Evolutionary conservation across 2,329 filamentous ascomycete species (phyloP), one percentile per base, ranked within the genome.

Genomic region (Calonectria pseudoturangicola): DNA sequence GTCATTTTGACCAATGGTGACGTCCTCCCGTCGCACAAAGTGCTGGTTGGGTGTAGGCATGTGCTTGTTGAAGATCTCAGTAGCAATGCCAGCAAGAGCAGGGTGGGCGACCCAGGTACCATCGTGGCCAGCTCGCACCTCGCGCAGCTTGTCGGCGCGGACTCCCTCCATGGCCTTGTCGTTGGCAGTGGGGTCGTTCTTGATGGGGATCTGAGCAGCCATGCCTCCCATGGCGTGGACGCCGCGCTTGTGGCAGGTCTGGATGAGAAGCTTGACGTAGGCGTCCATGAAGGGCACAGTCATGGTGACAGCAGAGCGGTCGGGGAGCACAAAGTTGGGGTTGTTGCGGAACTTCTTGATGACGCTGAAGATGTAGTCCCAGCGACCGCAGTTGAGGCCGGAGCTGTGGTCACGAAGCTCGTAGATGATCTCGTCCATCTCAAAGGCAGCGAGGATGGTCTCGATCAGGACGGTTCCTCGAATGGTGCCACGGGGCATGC

Each of bases 391-490:
- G 92, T 99, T 99, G 82, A 99, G 92, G 60, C 97, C 97, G 8
- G 96, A 94, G 84, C 93, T 96, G 89, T 99, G 97, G 83, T 98
- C 96, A 73, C 97, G 94, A 78, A 99, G 93, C 88, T 98, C 97
- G 86, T 98, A 99, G 87, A 99, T 98, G 86, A 99, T 98, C 92
- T 99, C 97, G 81, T 99, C 97, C 97, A 99, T 99, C 90, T 99
- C 97, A 82, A 99, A 99, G 18, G 96, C 97, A 50, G 97, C 97
- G 51, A 96, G 91, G 84, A 99, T 98, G 70, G 97, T 98, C 91
- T 99, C 97, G 82, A 99, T 98, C 80, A 99, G 88, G 47, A 98
- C 96, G 3, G 97, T 99, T 74, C 91, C 97, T 79, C 97, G 94
- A 86, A 98, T 98, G 68, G 95, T 98, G 68, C 97, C 97, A 73